A percentile compares a stretch with the other conserved stretches of the same genome.
phyloP scores from a whole-genome alignment of 352 stramenopile genomes.

The Proteromonas lacertae region DNA sequence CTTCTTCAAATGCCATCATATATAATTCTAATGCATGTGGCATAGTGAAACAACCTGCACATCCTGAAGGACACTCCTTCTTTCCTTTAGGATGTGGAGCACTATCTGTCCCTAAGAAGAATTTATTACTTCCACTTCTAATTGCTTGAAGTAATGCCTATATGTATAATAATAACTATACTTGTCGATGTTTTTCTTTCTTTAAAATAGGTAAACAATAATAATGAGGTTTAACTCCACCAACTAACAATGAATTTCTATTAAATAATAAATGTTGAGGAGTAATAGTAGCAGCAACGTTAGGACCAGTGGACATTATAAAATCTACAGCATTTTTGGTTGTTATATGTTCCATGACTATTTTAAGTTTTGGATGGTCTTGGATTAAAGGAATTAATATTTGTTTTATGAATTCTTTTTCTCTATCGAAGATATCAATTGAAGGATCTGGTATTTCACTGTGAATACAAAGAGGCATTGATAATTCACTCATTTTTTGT shows the following conservation, averaged over 20 bases:
- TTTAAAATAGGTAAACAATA: too few species aligned
- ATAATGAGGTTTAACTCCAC: slow-evolving; percentile 70
- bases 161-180: too few species aligned
- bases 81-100: slow-evolving; percentile 54
- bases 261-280: slow-evolving; percentile 96
- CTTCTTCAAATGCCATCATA: slow-evolving; percentile 69
- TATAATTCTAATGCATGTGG: slow-evolving; percentile 84
- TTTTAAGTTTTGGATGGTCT: background rate
- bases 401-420: too few species aligned
- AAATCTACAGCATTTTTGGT: slow-evolving; percentile 79
- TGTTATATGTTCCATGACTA: slow-evolving; percentile 99
- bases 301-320: slow-evolving; percentile 33
- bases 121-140: slow-evolving; percentile 54
- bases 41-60: slow-evolving; percentile 78
- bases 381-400: too few species aligned
- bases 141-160: slow-evolving; percentile 11
- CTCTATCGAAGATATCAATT: slow-evolving; percentile 91
- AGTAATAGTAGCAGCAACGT: slow-evolving; percentile 87
- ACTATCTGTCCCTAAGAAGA: slow-evolving; percentile 91
- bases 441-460: slow-evolving; percentile 61
- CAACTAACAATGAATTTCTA: slow-evolving; percentile 61
- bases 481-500: slow-evolving; percentile 11
- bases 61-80: slow-evolving; percentile 57
- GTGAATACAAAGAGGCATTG: slow-evolving; percentile 36
- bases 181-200: slow-evolving; percentile 48